Percentiles rank a stretch among this genome's conserved stretches.
Evolutionary conservation across 2,329 filamentous ascomycete species (phyloP).

Genomic region (Pestalotiopsis sp.): DNA sequence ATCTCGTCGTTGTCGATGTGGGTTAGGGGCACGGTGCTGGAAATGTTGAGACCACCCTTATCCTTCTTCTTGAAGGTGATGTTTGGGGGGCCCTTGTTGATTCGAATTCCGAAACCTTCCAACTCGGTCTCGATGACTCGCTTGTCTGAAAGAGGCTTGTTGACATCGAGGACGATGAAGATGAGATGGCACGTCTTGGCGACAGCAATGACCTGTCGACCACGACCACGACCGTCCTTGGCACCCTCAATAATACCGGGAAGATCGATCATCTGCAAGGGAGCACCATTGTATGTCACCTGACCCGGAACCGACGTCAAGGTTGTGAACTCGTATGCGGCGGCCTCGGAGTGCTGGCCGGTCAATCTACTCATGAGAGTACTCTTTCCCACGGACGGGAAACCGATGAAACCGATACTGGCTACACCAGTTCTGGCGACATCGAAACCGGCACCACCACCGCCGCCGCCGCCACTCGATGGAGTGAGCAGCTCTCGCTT

Average conservation of each 20-base stretch:
- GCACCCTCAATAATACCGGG: conserved; percentile 98
- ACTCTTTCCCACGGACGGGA: conserved; percentile 97
- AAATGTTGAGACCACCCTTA: conserved; percentile 95
- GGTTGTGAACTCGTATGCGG: conserved; percentile 98
- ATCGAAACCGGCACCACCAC: conserved; percentile 90
- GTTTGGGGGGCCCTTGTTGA: conserved; percentile 96
- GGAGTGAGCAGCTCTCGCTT: conserved; percentile 95
- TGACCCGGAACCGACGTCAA: conserved; percentile 96
- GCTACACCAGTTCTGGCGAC: conserved; percentile 97
- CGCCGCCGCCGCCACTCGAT: conserved; percentile 70
- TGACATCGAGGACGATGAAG: conserved; percentile 97
- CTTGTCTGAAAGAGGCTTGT: conserved; percentile 97
- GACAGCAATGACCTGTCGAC: conserved; percentile 97
- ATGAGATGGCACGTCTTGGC: conserved; percentile 99
- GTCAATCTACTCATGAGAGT: conserved; percentile 95
- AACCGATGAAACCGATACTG: conserved; percentile 96
- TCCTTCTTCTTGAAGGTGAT: conserved; percentile 99
- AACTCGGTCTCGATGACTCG: conserved; percentile 91
- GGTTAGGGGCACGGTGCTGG: conserved; percentile 87
- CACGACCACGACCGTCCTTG: conserved; percentile 96
- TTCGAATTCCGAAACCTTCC: conserved; percentile 95
- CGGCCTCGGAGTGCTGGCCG: conserved; percentile 94
- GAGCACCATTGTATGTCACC: conserved; percentile 92
- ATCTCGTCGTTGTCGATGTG: conserved; percentile 97
- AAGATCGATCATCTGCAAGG: conserved; percentile 97